Evolutionary conservation across 1,139 yeast species (phyloP).

Genomic region (Suhomyces atakaporum): DNA sequence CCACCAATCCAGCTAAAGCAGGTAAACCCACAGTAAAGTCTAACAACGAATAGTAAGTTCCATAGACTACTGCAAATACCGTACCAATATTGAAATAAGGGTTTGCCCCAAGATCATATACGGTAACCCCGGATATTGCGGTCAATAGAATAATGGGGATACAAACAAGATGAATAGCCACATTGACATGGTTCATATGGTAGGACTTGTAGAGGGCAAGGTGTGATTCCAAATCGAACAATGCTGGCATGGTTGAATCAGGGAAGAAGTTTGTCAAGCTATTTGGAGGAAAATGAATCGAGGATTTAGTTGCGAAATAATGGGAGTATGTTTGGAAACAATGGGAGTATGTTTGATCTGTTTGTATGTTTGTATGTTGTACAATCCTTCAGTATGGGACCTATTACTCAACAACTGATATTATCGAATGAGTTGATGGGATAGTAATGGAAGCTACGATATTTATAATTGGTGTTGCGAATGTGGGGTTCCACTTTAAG

Average conservation of each 20-base stretch:
- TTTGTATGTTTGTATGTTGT: no score
- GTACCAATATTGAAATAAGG: constrained; percentile 46
- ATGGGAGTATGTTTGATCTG: no score
- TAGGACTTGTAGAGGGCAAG: constrained; percentile 82
- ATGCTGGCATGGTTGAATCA: constrained; percentile 2
- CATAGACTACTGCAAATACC: constrained; percentile 35
- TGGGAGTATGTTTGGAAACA: no score
- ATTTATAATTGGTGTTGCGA: no score
- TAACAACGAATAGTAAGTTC: constrained; percentile 43
- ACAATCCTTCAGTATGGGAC: no score
- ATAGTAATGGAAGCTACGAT: no score
- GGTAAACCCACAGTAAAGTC: constrained; percentile 47
- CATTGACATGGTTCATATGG: constrained; percentile 71
- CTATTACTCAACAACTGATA: no score
- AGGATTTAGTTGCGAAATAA: no score
- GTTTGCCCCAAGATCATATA: constrained; percentile 21
- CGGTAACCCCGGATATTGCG: constrained; percentile 44
- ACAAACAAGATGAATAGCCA: constrained; percentile 72
- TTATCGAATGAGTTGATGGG: no score
- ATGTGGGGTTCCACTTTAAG: no score
- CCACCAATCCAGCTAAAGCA: constrained; percentile 37
- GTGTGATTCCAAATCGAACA: constrained; percentile 61
- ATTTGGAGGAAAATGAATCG: no score
- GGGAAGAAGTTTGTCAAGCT: no score
- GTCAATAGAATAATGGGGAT: constrained; percentile 76